Evolutionary conservation across 2,329 filamentous ascomycete genomes (phyloP).

Genomic region (Rutstroemia sp.): DNA sequence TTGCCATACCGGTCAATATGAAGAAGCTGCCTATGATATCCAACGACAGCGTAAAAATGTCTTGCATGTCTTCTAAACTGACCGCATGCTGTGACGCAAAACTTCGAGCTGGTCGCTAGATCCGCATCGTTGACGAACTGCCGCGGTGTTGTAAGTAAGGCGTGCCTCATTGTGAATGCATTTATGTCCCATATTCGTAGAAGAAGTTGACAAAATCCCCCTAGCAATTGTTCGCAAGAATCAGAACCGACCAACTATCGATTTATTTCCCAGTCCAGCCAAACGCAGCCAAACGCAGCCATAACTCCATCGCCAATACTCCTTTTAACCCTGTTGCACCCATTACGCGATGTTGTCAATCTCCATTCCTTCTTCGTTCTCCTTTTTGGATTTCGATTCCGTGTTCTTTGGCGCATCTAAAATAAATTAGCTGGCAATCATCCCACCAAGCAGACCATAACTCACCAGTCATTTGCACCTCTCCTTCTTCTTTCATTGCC

Average conservation of each 20-base stretch:
- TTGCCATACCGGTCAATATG: too few relatives aligned
- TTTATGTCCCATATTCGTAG: too few relatives aligned
- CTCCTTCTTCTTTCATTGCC: slow-evolving; percentile 26
- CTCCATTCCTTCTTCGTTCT: slow-evolving; percentile 4
- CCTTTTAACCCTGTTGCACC: neutral
- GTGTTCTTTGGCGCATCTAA: slow-evolving; percentile 7
- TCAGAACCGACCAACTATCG: neutral
- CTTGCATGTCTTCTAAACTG: too few relatives aligned
- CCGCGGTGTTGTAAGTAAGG: neutral
- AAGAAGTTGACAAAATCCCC: too few relatives aligned
- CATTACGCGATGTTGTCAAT: slow-evolving; percentile 5
- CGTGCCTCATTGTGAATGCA: too few relatives aligned
- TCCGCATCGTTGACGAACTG: too few relatives aligned
- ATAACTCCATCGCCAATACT: slow-evolving; percentile 7
- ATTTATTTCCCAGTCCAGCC: too few relatives aligned
- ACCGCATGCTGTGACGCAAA: too few relatives aligned
- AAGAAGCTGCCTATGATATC: too few relatives aligned
- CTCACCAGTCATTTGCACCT: slow-evolving; percentile 30
- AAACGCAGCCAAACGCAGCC: neutral
- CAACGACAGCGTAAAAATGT: too few relatives aligned
- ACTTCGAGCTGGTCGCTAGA: too few relatives aligned
- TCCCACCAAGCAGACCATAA: neutral
- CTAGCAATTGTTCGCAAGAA: neutral
- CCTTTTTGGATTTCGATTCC: neutral
- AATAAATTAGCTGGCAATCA: neutral